Evolutionary conservation across 306 rosid genomes (phyloP).

Genomic region (Corylus americana): DNA sequence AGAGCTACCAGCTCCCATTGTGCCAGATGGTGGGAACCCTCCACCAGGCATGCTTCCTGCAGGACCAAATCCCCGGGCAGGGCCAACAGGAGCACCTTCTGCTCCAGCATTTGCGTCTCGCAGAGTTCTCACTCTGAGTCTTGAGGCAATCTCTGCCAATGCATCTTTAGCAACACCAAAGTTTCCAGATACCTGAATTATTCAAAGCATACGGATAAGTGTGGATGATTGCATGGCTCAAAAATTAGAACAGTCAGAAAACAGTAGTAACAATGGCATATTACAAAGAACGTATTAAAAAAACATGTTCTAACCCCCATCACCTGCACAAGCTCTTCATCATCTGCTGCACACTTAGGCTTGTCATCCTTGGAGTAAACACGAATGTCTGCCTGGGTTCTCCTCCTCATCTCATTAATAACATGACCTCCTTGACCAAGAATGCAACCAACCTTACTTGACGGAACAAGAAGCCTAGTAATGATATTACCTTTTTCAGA

Average conservation of each 20-base stretch:
- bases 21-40: conserved; percentile 23
- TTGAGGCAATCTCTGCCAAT: conserved; percentile 43
- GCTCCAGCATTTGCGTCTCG: conserved; percentile 36
- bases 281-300: conserved; percentile 2
- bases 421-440: conserved; percentile 49
- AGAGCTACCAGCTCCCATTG: conserved; percentile 31
- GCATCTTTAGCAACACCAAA: conserved; percentile 36
- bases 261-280: background rate
- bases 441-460: conserved; percentile 42
- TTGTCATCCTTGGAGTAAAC: conserved; percentile 36
- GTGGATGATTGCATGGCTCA: background rate
- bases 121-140: conserved; percentile 40
- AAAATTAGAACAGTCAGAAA: background rate
- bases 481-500: conserved; percentile 30
- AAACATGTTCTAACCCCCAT: conserved; percentile 10
- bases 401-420: conserved; percentile 40
- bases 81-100: conserved; percentile 29
- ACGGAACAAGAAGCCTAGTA: conserved; percentile 40
- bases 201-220: conserved; percentile 5
- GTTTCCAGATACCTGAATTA: conserved; percentile 35
- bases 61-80: conserved; percentile 15
- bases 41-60: conserved; percentile 23
- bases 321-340: conserved; percentile 43
- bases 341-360: conserved; percentile 40
- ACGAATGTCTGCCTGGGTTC: conserved; percentile 39